Evolutionary conservation across 2,329 filamentous ascomycete species (phyloP).

Genomic region (Gliomastix tumulicola): DNA sequence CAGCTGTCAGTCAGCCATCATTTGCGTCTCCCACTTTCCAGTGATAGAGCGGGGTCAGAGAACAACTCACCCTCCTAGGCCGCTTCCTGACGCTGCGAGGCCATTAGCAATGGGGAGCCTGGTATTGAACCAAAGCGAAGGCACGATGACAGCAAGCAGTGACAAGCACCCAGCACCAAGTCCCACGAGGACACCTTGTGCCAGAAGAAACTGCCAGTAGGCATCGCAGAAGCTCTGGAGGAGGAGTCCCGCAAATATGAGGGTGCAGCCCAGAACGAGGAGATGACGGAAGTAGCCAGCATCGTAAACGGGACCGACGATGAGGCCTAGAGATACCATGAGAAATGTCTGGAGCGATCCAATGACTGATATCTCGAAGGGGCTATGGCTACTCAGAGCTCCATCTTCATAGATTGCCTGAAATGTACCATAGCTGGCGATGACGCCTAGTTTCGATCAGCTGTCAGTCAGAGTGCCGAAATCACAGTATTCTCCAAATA

Average conservation of each 20-base stretch:
- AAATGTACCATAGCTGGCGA: slow-evolving; percentile 14
- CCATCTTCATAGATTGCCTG: slow-evolving; percentile 12
- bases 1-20: slow-evolving; percentile 17
- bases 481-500: not conserved
- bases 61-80: slow-evolving; percentile 9
- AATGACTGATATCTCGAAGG: slow-evolving; percentile 23
- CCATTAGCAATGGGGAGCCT: slow-evolving; percentile 20
- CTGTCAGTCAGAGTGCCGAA: not conserved
- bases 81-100: slow-evolving; percentile 20
- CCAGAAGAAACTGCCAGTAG: slow-evolving; percentile 36
- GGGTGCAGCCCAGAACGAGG: slow-evolving; percentile 27
- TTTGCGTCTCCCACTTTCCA: too few relatives aligned
- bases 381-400: not conserved
- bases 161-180: slow-evolving; percentile 33
- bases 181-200: slow-evolving; percentile 36
- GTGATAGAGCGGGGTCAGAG: slow-evolving; percentile 7
- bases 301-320: slow-evolving; percentile 38
- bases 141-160: slow-evolving; percentile 22
- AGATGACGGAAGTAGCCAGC: slow-evolving; percentile 33
- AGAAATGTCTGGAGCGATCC: slow-evolving; percentile 39
- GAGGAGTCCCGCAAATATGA: slow-evolving; percentile 39
- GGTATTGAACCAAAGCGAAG: slow-evolving; percentile 22
- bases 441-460: slow-evolving; percentile 7
- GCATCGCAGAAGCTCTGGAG: slow-evolving; percentile 24
- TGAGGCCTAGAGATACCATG: slow-evolving; percentile 19